Evolutionary conservation across 1,284 basidiomycete genomes (phyloP).

Genomic region (Apiotrichum laibachii): DNA sequence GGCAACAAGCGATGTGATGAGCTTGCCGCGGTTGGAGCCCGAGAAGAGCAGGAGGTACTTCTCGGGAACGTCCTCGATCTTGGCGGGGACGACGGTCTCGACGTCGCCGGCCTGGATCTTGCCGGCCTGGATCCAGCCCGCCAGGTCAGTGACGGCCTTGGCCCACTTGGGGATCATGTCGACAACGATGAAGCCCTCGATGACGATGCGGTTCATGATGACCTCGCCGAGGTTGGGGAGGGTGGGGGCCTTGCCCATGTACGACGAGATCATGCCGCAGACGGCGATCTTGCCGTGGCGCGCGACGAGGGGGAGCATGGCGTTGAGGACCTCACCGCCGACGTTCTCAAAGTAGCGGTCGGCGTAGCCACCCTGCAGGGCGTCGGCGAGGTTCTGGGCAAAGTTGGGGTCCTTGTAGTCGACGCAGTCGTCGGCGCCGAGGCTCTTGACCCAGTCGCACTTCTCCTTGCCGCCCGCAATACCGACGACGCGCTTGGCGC

Average conservation of each 20-base stretch:
- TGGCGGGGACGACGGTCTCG: slow-evolving; percentile 40
- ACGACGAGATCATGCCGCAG: slow-evolving; percentile 48
- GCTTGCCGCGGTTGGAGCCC: slow-evolving; percentile 45
- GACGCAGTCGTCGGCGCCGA: slow-evolving; percentile 55
- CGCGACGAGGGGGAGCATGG: slow-evolving; percentile 44
- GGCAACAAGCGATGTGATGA: slow-evolving; percentile 38
- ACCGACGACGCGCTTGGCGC: slow-evolving; percentile 53
- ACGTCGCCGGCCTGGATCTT: slow-evolving; percentile 35
- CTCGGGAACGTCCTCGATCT: slow-evolving; percentile 43
- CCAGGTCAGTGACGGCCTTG: slow-evolving; percentile 27
- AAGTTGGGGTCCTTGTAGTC: slow-evolving; percentile 53
- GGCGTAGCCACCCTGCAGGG: slow-evolving; percentile 33
- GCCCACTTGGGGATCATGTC: slow-evolving; percentile 34
- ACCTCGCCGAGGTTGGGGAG: slow-evolving; percentile 40
- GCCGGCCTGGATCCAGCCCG: slow-evolving; percentile 34
- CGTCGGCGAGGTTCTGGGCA: slow-evolving; percentile 34
- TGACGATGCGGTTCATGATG: slow-evolving; percentile 49
- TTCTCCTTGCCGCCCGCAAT: slow-evolving; percentile 56
- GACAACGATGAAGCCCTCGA: slow-evolving; percentile 52
- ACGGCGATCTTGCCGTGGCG: slow-evolving; percentile 51
- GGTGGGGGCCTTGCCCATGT: slow-evolving; percentile 25
- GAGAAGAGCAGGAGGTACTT: slow-evolving; percentile 40
- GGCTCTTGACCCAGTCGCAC: slow-evolving; percentile 53
- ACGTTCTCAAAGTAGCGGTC: slow-evolving; percentile 52
- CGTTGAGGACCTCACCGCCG: slow-evolving; percentile 51